Base-by-base conservation (phyloP, 2,329 filamentous ascomycete genomes). In the Chrysoporthe puriensis region DNA sequence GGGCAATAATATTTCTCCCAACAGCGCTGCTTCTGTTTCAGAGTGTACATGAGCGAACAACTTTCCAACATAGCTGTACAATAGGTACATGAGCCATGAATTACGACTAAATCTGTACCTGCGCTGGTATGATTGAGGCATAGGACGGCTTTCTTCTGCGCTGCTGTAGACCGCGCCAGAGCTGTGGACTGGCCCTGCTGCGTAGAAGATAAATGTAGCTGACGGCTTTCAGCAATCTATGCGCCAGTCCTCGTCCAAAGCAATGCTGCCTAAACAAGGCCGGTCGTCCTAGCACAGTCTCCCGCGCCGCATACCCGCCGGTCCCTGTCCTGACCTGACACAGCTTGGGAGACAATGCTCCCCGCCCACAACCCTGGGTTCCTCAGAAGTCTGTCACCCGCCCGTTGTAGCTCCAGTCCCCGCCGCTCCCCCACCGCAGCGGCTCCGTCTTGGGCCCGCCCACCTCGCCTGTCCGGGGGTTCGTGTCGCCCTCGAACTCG, bases 371-470 rank as follows among this genome's bases (percentile, higher is more conserved):
- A 26, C 26, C 26, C 26, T 26, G 11, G 13, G 34, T 44, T 34
- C 21, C 56, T 71, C 63, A 76, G 62, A 99, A 99, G 80, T 99
- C 96, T 34, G 95, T 98, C 65, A 96, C 94, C 71, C 95, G 84
- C 59, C 96, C 96, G 79, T 97, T 97, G 79, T 92, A 99, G 78
- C 93, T 97, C 91, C 94, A 99, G 74, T 90, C 88, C 0, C 92
- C 90, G 0, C 74, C 77, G 21, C 85, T 83, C 0, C 94, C 94
- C 95, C 95, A 97, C 73, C 94, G 83, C 76, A 98, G 76, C 63
- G 96, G 96, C 80, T 99, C 95, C 76, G 97, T 98, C 88, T 98
- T 99, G 6, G 96, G 96, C 0, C 96, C 96, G 6, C 96, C 96
- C 13, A 97, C 88, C 84, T 99, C 96, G 34, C 96, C 96, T 1